Base-by-base conservation (phyloP, 345 rosid species). In the Leavenworthia alabamica region DNA sequence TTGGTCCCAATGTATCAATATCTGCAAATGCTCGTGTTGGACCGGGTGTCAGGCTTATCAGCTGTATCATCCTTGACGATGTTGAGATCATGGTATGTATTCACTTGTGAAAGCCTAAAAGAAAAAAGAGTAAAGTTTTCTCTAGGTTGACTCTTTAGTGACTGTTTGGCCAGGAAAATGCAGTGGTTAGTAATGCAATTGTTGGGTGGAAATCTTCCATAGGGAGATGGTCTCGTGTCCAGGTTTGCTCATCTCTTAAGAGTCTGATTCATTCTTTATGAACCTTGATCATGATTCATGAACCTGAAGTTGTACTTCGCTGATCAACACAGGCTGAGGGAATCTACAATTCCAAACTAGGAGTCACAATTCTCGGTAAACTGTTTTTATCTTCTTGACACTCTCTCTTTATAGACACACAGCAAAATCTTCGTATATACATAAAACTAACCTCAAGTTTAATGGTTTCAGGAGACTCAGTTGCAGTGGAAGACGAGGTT, bases 211-310 rank as follows among this genome's bases (percentile, higher is more conserved):
- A 86, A 70, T 88, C 96, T 50, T 81, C 96, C 10, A 70, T 88
- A 5, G 98, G 98, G 33, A 86, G 85, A 79, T 91, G 98, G 98
- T 86, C 98, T 10, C 89, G 96, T 53, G 88, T 84, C 71, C 98
- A 91, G 97, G 97, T 49, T 28, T 45, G 42, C 19, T 42, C 3
- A 27, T 23, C 7, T 36, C n/a, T 52, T 56, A 36, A 54, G 49
- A 54, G 23, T 35, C 28, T 28, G 17, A 54, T 44, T 68, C 45
- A 59, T 50, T 22, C 20, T 47, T 5, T 46, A 36, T 48, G 68
- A 58, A 56, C 45, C 56, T 33, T 16, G 40, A 11, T n/a, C n/a
- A 37, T 47, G 20, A 24, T 62, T 36, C 74, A 10, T 55, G 60
- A 56, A 23, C 70, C 60, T 60, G 33, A 67, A 32, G 56, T 26